A percentile compares a stretch with the other conserved stretches of the same genome.
These are phyloP conservation scores for Ceratobasidium sp. DNA, from an alignment of 1,284 basidiomycete species.

Conservation along the genomic window DNA sequence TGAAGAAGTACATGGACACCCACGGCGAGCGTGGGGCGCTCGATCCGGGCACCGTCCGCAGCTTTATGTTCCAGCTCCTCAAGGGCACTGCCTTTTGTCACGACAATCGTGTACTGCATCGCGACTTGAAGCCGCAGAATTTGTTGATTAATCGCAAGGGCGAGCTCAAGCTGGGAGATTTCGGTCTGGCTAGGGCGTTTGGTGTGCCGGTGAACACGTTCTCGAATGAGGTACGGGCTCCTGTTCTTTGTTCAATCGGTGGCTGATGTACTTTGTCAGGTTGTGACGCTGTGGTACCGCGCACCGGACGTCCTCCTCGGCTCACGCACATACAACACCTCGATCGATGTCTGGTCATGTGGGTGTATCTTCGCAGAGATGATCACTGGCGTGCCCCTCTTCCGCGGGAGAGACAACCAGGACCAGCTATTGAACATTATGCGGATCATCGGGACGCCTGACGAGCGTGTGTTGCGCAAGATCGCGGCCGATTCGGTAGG, in stretches of 20 bases:
- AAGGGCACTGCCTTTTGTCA: slow-evolving; percentile 99
- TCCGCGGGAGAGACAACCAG: slow-evolving; percentile 97
- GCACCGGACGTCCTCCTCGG: slow-evolving; percentile 98
- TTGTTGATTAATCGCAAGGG: slow-evolving; percentile 97
- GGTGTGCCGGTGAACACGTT: slow-evolving; percentile 97
- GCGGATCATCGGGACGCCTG: slow-evolving; percentile 96
- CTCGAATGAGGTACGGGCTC: slow-evolving; percentile 83
- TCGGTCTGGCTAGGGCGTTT: slow-evolving; percentile 94
- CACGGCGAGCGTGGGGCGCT: slow-evolving; percentile 96
- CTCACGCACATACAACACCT: slow-evolving; percentile 97
- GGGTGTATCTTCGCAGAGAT: slow-evolving; percentile 99
- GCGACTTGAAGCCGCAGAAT: slow-evolving; percentile 98
- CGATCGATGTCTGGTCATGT: slow-evolving; percentile 99
- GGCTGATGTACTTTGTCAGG: slow-evolving; percentile 62
- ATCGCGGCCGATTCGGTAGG: slow-evolving; percentile 92
- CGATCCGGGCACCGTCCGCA: slow-evolving; percentile 92
- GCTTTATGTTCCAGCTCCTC: slow-evolving; percentile 97
- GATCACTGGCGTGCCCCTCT: slow-evolving; percentile 97
- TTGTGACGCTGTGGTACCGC: slow-evolving; percentile 99
- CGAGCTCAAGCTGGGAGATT: slow-evolving; percentile 97
- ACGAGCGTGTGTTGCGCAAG: slow-evolving; percentile 88
- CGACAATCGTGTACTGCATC: slow-evolving; percentile 97
- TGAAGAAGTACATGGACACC: slow-evolving; percentile 99
- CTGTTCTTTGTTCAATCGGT: slow-evolving; percentile 8
- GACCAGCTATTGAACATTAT: slow-evolving; percentile 99